phyloP scores from a whole-genome alignment of 805 yeast genomes.

The Starmerella gropengiesseri region DNA sequence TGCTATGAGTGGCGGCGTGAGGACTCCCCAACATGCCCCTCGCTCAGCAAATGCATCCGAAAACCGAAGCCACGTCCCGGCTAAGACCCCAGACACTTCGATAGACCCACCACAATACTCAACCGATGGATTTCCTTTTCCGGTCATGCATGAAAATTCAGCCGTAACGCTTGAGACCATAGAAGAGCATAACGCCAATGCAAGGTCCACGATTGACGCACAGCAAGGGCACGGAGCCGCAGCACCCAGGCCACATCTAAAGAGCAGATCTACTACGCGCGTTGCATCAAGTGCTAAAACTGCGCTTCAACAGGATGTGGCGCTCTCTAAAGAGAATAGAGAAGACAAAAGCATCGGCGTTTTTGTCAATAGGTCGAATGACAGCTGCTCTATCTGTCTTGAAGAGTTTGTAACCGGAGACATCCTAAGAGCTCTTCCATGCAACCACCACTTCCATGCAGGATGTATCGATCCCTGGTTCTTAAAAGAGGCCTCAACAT shows the following conservation, averaged over 20 bases:
- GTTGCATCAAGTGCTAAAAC: too few species aligned
- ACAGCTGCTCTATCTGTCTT: conserved; percentile 64
- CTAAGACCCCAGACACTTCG: too few species aligned
- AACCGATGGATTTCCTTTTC: conserved; percentile 2
- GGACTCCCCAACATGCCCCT: conserved; percentile 1
- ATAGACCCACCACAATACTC: conserved; percentile 1
- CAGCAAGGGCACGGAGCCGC: too few species aligned
- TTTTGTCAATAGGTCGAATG: conserved; percentile 9
- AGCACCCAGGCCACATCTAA: too few species aligned
- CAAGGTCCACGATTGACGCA: too few species aligned
- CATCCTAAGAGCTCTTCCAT: conserved; percentile 51
- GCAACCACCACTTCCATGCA: conserved; percentile 76
- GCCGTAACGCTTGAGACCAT: conserved; percentile 3
- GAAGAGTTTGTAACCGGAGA: conserved; percentile 57
- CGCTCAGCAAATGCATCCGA: too few species aligned
- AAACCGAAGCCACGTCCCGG: too few species aligned
- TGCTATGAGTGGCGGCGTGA: conserved; percentile 1
- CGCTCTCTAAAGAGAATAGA: conserved; percentile 1
- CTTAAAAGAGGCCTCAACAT: conserved; percentile 59
- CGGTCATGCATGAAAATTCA: not conserved
- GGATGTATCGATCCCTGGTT: conserved; percentile 80
- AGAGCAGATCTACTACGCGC: too few species aligned
- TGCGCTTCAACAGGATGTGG: too few species aligned
- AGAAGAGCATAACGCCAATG: not conserved
- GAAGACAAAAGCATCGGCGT: conserved; percentile 8